Evolutionary conservation across 2,329 filamentous ascomycete species (phyloP), one percentile per base, ranked within the genome.

Genomic region (Aspergillus calidoustus): DNA sequence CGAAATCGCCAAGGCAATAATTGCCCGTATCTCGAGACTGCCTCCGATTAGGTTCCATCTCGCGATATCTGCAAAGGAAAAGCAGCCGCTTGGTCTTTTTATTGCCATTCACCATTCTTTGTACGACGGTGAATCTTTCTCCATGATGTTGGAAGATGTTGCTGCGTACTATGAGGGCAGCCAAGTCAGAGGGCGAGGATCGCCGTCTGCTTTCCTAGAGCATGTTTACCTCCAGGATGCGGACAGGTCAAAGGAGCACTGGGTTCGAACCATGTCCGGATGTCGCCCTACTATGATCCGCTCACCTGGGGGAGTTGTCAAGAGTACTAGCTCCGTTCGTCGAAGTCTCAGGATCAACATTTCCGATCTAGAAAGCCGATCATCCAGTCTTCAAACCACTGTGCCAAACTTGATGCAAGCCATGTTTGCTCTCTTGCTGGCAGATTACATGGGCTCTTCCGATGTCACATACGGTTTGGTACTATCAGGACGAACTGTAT

Each of bases 51-150:
- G 71, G 34, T 69, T 77, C 54, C 65, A 62, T 13, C 15, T 74
- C 11, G 61, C 65, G 30, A 64, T 30, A 15, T 64, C 65, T 17
- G 55, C 60, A 1, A 38, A n/a, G 15, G 64, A 56, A 0, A 58
- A 66, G 19, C 53, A 53, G 4, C 63, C 68, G 1, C 46, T 68
- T 4, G 62, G 66, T 38, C 61, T 77, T 4, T 68, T 72, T 38
- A 69, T 78, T 15, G 70, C 73, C 4, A 72, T 78, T n/a, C 74
- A 77, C 54, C 76, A 79, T 51, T 66, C 74, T 15, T 69, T 79
- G 2, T 79, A 78, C 54, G 76, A 79, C 60, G 73, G 68, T 7
- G 70, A 73, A 38, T 75, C 75, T 1, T 68, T 79, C 17, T 61
- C 67, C 1, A 69, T 78, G 70, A 56, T 78, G 30, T 53, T 78